Evolutionary conservation across 169 alveolate species (phyloP).

Genomic region (Cryptosporidium ubiquitum): DNA sequence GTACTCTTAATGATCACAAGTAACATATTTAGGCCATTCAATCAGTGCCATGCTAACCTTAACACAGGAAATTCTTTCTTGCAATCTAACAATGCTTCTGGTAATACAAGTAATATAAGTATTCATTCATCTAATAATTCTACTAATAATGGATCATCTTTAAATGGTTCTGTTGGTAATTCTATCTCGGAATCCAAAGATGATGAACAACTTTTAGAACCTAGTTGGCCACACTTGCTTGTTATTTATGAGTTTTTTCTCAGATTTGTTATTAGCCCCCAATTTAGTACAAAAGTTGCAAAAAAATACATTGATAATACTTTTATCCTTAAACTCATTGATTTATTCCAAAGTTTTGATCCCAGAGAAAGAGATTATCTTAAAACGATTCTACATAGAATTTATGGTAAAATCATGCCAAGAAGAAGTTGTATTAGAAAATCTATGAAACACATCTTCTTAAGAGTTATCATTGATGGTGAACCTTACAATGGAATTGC

Average conservation of each 20-base stretch:
- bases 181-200: constrained; percentile 83
- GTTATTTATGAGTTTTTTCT: constrained; percentile 87
- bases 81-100: constrained; percentile 37
- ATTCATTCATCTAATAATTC: constrained; percentile 48
- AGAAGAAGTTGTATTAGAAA: constrained; percentile 92
- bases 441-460: constrained; percentile 94
- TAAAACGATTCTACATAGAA: constrained; percentile 93
- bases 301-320: constrained; percentile 86
- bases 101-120: constrained; percentile 82
- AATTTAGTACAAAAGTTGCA: constrained; percentile 87
- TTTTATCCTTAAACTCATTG: constrained; percentile 81
- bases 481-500: constrained; percentile 95
- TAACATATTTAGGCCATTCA: constrained; percentile 52
- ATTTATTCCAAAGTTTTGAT: constrained; percentile 93
- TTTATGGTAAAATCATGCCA: constrained; percentile 93
- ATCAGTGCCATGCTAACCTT: constrained; percentile 31
- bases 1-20: constrained; percentile 61
- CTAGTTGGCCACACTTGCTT: constrained; percentile 75
- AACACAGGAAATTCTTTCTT: constrained; percentile 5
- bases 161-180: neutral
- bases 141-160: neutral
- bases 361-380: constrained; percentile 96
- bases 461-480: constrained; percentile 91
- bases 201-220: constrained; percentile 87
- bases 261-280: constrained; percentile 87